Evolutionary conservation across 768 basidiomycete genomes (phyloP), one percentile per base, ranked within the genome.

Genomic region (Kwoniella dendrophila): DNA sequence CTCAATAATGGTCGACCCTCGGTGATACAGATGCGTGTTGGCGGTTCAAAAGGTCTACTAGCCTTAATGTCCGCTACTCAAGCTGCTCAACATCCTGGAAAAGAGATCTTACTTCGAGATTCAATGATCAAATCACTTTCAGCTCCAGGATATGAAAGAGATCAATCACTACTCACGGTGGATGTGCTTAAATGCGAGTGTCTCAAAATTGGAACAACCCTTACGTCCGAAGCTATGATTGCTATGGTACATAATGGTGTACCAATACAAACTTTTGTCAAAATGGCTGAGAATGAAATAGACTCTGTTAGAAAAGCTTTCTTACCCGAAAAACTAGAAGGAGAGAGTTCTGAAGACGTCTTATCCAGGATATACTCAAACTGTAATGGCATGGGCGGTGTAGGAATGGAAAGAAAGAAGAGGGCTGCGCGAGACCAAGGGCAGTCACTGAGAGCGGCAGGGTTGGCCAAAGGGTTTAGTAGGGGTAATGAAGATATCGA

Each of bases 31-130:
- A 67, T 76, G 27, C 66, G 74, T 2, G 47, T 71, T 11, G 70
- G 64, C 12, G 72, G 72, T 0, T 49, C 68, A 26, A 76, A 76
- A 38, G 74, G 74, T 16, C 49, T 76, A n/a, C 55, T 76, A 22
- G 59, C 61, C 4, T 12, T 73, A 12, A 75, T 75, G 74, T 67
- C 56, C n/a, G 58, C 48, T 0, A 30, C 26, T 2, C 62, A 71
- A 54, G 44, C 52, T 11, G 18, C 32, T 6, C 44, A 12, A 20
- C 56, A 69, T 33, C 68, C 70, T 4, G 60, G 62, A 20, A 68
- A 52, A 14, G 66, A 70, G 18, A 48, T 76, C 20, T n/a, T 70
- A 8, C 63, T 76, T 6, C 68, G 74, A 7, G 60, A 62, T 4
- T 73, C 72, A 0, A 71, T 73, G 72, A 54, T 73, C 34, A 76